Conservation (phyloP, 495 filamentous ascomycete genomes). For the Talaromyces thailandensis region DNA sequence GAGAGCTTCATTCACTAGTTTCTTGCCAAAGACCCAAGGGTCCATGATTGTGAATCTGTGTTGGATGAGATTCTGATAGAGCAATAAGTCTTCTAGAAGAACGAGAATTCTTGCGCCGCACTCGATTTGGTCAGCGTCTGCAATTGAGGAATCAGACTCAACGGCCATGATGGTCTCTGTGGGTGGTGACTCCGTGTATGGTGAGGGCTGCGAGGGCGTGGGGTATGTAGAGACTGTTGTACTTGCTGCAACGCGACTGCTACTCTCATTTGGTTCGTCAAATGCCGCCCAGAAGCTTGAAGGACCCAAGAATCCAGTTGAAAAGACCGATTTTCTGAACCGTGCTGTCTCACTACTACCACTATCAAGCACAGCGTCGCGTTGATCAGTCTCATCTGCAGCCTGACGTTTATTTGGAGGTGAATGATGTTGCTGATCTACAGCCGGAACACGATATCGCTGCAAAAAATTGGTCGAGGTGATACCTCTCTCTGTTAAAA, state of each 20-base stretch:
- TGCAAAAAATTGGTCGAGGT: constrained; percentile 1
- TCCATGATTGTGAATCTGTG: neutral
- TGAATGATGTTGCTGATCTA: neutral
- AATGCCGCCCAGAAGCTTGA: constrained; percentile 5
- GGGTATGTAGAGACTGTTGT: neutral
- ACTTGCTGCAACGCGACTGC: neutral
- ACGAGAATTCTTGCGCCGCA: constrained; percentile 3
- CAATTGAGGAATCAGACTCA: neutral
- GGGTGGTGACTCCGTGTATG: neutral
- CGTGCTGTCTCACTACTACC: neutral
- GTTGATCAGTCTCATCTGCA: neutral
- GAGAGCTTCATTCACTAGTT: neutral
- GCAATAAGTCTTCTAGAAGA: neutral
- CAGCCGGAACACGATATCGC: neutral
- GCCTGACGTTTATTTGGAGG: neutral
- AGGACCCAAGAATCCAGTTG: constrained; percentile 1
- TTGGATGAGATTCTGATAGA: constrained; percentile 1
- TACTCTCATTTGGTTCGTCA: neutral
- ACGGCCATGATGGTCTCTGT: neutral
- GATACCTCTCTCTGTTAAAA: neutral
- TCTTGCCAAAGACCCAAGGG: constrained; percentile 2
- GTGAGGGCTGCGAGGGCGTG: neutral
- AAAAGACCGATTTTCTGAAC: neutral
- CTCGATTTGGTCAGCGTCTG: constrained; percentile 2
- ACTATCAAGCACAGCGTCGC: neutral